A percentile compares a stretch with the other conserved stretches of the same genome.
Evolutionary conservation across 257 asterid genomes (phyloP).

Genomic region (Schizonepeta tenuifolia): DNA sequence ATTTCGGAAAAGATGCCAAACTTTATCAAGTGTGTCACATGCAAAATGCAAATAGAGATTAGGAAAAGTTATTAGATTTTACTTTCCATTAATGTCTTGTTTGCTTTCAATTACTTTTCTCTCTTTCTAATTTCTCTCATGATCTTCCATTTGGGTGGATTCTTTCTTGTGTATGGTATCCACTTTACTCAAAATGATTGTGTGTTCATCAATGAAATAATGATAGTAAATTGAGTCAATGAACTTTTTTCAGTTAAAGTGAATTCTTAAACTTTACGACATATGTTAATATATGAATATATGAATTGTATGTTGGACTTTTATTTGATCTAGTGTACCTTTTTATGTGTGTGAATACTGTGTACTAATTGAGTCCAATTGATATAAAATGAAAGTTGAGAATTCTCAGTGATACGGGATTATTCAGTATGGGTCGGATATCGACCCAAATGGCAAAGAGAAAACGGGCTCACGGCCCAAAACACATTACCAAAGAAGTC

Average conservation of each 20-base stretch:
- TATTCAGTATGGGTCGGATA: too few species aligned
- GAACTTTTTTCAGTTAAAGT: neutral
- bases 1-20: constrained; percentile 24
- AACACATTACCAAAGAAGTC: too few species aligned
- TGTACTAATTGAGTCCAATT: neutral
- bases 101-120: constrained; percentile 8
- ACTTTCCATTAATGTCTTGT: constrained; percentile 14
- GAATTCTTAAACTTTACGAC: neutral
- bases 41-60: constrained; percentile 26
- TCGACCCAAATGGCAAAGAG: too few species aligned
- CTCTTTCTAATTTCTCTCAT: neutral
- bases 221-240: neutral
- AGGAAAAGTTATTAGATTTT: constrained; percentile 10
- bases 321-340: neutral
- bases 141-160: neutral
- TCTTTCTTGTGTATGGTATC: neutral
- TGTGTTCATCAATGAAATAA: neutral
- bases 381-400: too few species aligned
- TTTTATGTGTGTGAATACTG: neutral
- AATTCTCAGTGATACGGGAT: too few species aligned
- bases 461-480: too few species aligned
- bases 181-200: neutral
- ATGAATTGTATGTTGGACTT: too few species aligned
- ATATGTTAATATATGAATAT: too few species aligned
- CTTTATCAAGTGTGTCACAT: constrained; percentile 31